Base-by-base conservation (phyloP, 306 rosid genomes). In the Morella rubra region DNA sequence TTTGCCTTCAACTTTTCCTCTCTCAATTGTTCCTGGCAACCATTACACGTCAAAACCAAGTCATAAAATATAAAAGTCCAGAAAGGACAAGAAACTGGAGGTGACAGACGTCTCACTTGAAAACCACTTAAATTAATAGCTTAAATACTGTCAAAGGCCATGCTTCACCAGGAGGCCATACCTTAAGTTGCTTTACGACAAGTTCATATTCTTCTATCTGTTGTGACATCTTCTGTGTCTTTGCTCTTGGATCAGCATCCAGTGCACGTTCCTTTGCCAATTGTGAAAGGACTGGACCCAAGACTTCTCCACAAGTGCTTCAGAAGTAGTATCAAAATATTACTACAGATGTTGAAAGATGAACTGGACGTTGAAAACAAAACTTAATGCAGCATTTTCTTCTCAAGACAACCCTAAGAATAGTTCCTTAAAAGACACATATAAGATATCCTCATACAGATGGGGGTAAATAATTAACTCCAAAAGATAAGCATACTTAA, bases 111-210 rank as follows among this genome's bases (percentile, higher is more conserved):
- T 76, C 67, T 54, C 37, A 46, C 76, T 51, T 0, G 22, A 80
- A 71, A 50, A 10, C 68, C 42, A 58, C 55, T 70, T 50, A 56
- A 58, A 71, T 19, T 53, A 72, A 78, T 47, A 41, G 42, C 71
- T 72, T 41, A 56, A 0, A 56, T 56, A 7, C 12, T 15, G 49
- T 74, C 65, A 71, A 71, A 53, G 74, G 67, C 58, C 60, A 37
- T 67, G 49, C 60, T 75, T 73, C 22, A 37, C 1, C 52, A 70
- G 42, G 78, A 61, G 13, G 61, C 52, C 73, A 14, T 85, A 91
- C 98, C 96, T 90, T 91, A 74, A 94, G 94, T 86, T 87, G 91
- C 86, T 83, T 81, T 71, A 92, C 89, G 75, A 89, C 86, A 83
- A 84, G 71, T 80, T 90, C 94, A 66, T 94, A 90, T 65, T 90